A percentile compares a stretch with the other conserved stretches of the same genome.
Conservation (phyloP, 2,329 filamentous ascomycete genomes). For the Fusarium napiforme region DNA sequence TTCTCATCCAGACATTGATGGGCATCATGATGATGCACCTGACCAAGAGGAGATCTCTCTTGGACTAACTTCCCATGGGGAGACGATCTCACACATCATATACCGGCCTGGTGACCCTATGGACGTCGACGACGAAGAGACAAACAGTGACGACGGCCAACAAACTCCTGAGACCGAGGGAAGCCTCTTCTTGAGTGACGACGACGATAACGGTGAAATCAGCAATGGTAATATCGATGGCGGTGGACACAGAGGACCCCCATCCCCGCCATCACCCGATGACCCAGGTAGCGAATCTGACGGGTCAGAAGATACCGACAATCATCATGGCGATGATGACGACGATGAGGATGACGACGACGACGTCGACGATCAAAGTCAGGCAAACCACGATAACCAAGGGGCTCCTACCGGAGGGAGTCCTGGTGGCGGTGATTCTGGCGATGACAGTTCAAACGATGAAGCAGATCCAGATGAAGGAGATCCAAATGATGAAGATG, state of each 20-base stretch:
- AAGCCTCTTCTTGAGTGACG: not conserved
- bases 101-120: conserved; percentile 1
- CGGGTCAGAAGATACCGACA: not conserved
- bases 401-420: not conserved
- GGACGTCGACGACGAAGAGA: not conserved
- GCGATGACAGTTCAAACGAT: not conserved
- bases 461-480: not conserved
- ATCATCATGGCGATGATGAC: not conserved
- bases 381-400: too few relatives aligned
- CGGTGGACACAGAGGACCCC: not conserved
- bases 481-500: not conserved
- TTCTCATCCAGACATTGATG: not conserved
- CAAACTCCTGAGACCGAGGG: not conserved
- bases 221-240: not conserved
- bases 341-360: not conserved
- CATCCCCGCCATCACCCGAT: not conserved
- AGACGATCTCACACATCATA: not conserved
- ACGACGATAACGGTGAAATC: not conserved
- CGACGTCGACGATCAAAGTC: not conserved
- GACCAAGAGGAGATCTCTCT: not conserved
- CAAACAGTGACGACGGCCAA: not conserved
- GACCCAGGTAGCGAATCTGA: not conserved
- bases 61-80: not conserved
- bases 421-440: not conserved
- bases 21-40: not conserved